Base-by-base conservation (phyloP, 768 basidiomycete genomes). In the Russula foetens region DNA sequence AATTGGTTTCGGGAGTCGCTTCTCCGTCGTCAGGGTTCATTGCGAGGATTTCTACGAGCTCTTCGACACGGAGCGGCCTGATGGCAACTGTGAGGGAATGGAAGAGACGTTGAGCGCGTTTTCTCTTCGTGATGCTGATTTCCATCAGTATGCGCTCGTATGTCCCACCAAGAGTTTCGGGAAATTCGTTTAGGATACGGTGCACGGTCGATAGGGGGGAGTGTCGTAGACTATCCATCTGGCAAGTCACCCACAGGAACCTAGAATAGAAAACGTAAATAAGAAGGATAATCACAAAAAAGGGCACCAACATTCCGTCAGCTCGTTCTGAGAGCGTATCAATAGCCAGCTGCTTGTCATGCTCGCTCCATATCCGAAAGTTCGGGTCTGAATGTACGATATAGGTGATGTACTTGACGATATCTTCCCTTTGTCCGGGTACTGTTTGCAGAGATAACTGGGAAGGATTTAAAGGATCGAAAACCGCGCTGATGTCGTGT, bases 131-230 rank as follows among this genome's bases (percentile, higher is more conserved):
- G 5, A 43, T 39, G 17, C 29, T 28, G 38, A 60, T 60, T 8
- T 39, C 26, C 26, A 7, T 31, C n/a, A 60, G 45, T 23, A 55
- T 48, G 19, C 46, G 53, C 28, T 56, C 53, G 26, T 60, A 60
- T 19, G 46, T 56, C 48, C 41, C 59, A 3, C 39, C 46, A 14
- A 56, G 31, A 11, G n/a, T 35, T 4, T 43, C 21, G 0, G 59
- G 59, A 7, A 47, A 21, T 28, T 52, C 45, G 9, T 54, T 45
- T 11, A 46, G 59, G n/a, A 53, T 17, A 24, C 2, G 41, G 7
- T 21, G 43, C 19, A 52, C 17, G 21, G n/a, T n/a, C 28, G 17
- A 14, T 45, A 17, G 28, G 9, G 9, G 54, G 31, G 28, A 45
- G 28, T 3, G 2, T 7, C 43, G 54, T 26, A 56, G 17, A 14